Evolutionary conservation across 1,284 basidiomycete species (phyloP), one percentile per base, ranked within the genome.

Genomic region (Tylopilus sp.): DNA sequence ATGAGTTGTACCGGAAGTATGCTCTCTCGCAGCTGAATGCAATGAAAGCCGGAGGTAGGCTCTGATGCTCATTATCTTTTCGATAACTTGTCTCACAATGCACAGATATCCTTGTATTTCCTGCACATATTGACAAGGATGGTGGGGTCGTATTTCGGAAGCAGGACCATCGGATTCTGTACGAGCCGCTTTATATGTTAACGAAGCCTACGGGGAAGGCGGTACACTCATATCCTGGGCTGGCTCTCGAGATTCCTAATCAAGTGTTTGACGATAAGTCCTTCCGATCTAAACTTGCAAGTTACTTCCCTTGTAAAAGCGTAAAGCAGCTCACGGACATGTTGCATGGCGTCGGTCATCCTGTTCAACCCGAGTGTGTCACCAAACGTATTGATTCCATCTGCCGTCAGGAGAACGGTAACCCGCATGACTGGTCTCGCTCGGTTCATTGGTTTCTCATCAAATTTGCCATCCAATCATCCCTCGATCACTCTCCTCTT

Each of bases 381-480:
- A 17, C 31, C 15, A 49, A 49, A 24, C 31, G 8, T 5, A 3
- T 20, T n/a, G 7, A 22, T n/a, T 11, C n/a, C 7, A 7, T 1
- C 25, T 5, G 5, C 41, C 2, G 19, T 20, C 2, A 17, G 7
- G 28, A 20, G 14, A 7, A 31, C 29, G 9, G n/a, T n/a, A n/a
- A 25, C n/a, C 7, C 9, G n/a, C 26, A 15, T 9, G 2, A 17
- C 3, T 48, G 46, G 46, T 41, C 47, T 35, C 39, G 40, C 20
- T n/a, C n/a, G n/a, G n/a, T n/a, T n/a, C n/a, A n/a, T n/a, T 49
- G 48, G 48, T 31, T 42, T 35, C 11, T 42, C 31, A 28, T 42
- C 14, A 35, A 14, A 14, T 14, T 42, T 8, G 17, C 40, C 15
- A 26, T 49, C 15, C 48, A 42, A 32, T 42, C 25, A 6, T 42